Conservation (phyloP, 2,329 filamentous ascomycete species). For the Pleurostoma richardsiae region DNA sequence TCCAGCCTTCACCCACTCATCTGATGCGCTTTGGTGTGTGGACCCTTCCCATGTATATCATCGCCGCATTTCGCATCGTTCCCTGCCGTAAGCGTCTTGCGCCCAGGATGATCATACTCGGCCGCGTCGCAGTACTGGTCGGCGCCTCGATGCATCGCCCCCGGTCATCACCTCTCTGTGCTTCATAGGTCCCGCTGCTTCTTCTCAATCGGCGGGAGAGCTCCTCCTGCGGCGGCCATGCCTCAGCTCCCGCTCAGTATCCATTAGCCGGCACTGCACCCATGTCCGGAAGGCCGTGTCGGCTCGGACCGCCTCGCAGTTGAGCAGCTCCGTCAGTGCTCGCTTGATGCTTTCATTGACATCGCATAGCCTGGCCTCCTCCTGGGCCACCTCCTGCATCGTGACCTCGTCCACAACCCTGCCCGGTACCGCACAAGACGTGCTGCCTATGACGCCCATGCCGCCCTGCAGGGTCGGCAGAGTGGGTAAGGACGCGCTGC, state of each 20-base stretch:
- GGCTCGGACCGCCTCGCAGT: slow-evolving; percentile 49
- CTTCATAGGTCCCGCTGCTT: too few species aligned
- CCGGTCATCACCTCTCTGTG: too few species aligned
- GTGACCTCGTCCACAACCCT: slow-evolving; percentile 42
- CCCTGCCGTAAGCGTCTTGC: too few species aligned
- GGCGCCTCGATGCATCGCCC: too few species aligned
- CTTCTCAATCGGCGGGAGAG: slow-evolving; percentile 12
- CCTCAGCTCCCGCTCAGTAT: slow-evolving; percentile 54
- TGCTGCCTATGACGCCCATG: not conserved
- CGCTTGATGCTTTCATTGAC: slow-evolving; percentile 59
- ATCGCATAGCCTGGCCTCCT: slow-evolving; percentile 48
- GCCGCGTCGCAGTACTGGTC: too few species aligned
- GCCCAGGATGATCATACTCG: too few species aligned
- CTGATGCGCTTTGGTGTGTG: too few species aligned
- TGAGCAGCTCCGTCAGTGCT: slow-evolving; percentile 55
- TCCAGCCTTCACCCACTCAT: too few species aligned
- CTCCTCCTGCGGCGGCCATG: slow-evolving; percentile 45
- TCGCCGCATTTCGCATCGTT: too few species aligned
- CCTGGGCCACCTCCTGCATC: slow-evolving; percentile 41
- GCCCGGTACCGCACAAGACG: slow-evolving; percentile 5
- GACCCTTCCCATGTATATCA: too few species aligned
- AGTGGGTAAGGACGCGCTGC: slow-evolving; percentile 13
- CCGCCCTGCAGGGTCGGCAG: slow-evolving; percentile 10
- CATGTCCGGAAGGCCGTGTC: slow-evolving; percentile 50
- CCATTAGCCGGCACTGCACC: slow-evolving; percentile 55